Conservation (phyloP, 2,329 filamentous ascomycete genomes). For the Diaporthe capsici region DNA sequence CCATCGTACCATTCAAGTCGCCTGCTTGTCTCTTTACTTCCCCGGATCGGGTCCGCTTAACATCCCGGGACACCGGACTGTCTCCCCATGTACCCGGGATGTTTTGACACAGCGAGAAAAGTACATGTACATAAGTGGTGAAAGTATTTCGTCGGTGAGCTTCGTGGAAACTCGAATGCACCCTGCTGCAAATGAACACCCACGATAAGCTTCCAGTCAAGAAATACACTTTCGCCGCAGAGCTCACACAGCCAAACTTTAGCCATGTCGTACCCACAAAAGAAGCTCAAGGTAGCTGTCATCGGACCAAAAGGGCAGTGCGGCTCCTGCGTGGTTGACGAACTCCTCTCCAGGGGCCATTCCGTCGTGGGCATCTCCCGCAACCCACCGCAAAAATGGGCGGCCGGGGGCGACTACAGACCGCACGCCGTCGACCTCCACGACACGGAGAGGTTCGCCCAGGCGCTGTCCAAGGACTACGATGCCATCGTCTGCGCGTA, state of each 20-base stretch:
- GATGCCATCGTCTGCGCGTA: neutral
- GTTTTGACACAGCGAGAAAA: neutral
- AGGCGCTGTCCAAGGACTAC: neutral
- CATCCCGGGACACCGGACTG: neutral
- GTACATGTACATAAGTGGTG: neutral
- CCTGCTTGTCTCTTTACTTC: neutral
- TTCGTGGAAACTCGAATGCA: neutral
- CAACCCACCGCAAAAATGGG: neutral
- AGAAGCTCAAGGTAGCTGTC: constrained; percentile 4
- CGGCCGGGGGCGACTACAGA: neutral
- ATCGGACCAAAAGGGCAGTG: constrained; percentile 6
- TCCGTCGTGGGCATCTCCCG: constrained; percentile 2
- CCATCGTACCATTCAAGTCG: too few species aligned
- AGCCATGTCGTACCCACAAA: neutral
- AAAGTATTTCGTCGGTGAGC: neutral
- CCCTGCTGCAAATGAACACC: neutral
- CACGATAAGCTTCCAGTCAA: neutral
- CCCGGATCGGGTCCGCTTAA: neutral
- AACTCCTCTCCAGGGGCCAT: neutral
- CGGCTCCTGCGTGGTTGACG: neutral
- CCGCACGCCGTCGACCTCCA: neutral
- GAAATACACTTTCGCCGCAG: neutral
- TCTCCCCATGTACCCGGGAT: neutral
- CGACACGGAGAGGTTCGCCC: neutral
- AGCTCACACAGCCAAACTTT: neutral